Evolutionary conservation across 2,329 filamentous ascomycete genomes (phyloP), one percentile per base, ranked within the genome.

Genomic region (Exophiala dermatitidis): DNA sequence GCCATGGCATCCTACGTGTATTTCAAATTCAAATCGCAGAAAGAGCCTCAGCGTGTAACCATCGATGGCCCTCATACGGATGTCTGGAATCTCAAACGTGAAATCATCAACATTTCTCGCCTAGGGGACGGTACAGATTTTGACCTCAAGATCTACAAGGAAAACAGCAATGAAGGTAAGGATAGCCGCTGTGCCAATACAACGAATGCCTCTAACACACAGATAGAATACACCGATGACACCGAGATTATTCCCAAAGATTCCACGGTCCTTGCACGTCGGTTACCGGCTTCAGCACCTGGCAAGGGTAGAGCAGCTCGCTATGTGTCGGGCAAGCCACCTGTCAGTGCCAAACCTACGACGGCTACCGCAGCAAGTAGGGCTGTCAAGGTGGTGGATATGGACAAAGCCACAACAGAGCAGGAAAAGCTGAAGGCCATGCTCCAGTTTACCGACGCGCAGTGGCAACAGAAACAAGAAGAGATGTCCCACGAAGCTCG

Each of bases 11-110:
- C 93, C 53, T 97, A 90, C 62, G 93, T 98, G 68, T 97, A 96
- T 75, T 98, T 96, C 87, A 95, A 95, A 76, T 98, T 98, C 84
- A 97, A 96, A 76, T 97, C 91, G 64, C 90, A 94, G 69, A 96
- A 90, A 76, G 93, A 97, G 69, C 88, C 90, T 56, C 89, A 89
- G 53, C 84, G 90, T 67, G 90, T 98, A 66, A 88, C 90, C 67
- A 97, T 98, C 71, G 91, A 98, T 73, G 93, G 93, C 68, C 96
- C 91, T 65, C 89, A 89, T 72, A 95, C 97, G 68, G 95, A 91
- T 58, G 93, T 97, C 60, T 98, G 97, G 74, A 94, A 98, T 69
- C 79, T 98, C 68, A 98, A 98, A 76, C 87, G 91, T 76, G 93
- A 97, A 74, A 98, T 98, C 67, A 98, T 98, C 75, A 84, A 81